These are phyloP conservation scores for Fomitopsis schrenkii DNA, from an alignment of 1,284 basidiomycete species.

Conservation along the genomic window DNA sequence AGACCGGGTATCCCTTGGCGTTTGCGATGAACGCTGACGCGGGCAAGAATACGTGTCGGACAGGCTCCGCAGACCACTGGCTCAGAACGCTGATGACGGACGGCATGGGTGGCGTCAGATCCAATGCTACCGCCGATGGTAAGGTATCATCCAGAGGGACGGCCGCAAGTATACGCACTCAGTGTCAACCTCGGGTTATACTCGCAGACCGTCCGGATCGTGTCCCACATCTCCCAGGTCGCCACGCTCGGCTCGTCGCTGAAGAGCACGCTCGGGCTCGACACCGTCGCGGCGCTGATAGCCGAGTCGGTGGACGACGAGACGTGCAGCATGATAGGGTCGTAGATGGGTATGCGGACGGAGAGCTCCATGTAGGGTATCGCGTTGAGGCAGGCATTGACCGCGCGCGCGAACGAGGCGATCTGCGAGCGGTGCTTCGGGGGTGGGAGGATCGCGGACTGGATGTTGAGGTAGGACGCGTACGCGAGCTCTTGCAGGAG, in stretches of 20 bases:
- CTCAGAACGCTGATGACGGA: slow-evolving; percentile 65
- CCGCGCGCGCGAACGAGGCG: slow-evolving; percentile 89
- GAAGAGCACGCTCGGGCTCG: slow-evolving; percentile 7
- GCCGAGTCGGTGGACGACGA: slow-evolving; percentile 21
- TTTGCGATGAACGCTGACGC: slow-evolving; percentile 93
- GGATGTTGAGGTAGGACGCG: slow-evolving; percentile 88
- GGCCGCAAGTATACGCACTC: slow-evolving; percentile 73
- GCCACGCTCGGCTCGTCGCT: slow-evolving; percentile 61
- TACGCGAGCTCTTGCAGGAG: slow-evolving; percentile 92
- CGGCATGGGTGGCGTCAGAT: slow-evolving; percentile 85
- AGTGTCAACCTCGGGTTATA: slow-evolving; percentile 82
- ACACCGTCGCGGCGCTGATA: slow-evolving; percentile 19
- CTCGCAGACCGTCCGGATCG: slow-evolving; percentile 84
- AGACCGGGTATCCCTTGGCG: slow-evolving; percentile 94
- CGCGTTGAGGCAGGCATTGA: slow-evolving; percentile 74
- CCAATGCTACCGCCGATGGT: slow-evolving; percentile 60
- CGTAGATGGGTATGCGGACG: slow-evolving; percentile 82
- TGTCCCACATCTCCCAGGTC: slow-evolving; percentile 99
- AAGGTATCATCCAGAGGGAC: slow-evolving; percentile 37
- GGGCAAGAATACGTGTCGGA: slow-evolving; percentile 85
- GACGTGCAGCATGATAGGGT: slow-evolving; percentile 54
- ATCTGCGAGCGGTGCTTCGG: slow-evolving; percentile 83
- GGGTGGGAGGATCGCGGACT: slow-evolving; percentile 85
- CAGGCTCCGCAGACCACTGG: slow-evolving; percentile 92
- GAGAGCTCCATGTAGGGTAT: slow-evolving; percentile 74